phyloP scores from a whole-genome alignment of 176 grass and related monocot genomes.

The Thinopyrum elongatum region DNA sequence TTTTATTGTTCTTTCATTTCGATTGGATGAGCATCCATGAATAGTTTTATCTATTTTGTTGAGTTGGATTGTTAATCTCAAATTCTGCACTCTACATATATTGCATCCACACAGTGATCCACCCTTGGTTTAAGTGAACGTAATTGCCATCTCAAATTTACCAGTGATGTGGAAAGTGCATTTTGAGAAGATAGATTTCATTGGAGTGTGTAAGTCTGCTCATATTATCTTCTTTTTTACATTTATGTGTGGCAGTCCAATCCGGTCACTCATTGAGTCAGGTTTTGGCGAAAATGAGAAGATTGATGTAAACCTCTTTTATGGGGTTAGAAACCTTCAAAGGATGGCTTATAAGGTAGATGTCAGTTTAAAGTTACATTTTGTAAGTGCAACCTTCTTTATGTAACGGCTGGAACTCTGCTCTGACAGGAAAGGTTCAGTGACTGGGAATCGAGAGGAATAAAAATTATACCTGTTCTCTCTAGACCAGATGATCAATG shows the following conservation, averaged over 20 bases:
- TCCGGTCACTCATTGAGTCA: constrained; percentile 75
- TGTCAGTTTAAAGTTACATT: not conserved
- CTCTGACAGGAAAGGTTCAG: constrained; percentile 58
- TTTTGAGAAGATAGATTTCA: not conserved
- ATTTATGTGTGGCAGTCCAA: constrained; percentile 45
- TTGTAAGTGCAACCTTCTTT: not conserved
- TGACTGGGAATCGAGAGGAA: constrained; percentile 72
- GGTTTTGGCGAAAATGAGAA: constrained; percentile 50
- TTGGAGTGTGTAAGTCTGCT: constrained; percentile 4
- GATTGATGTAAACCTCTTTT: constrained; percentile 64
- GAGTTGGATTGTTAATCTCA: not conserved
- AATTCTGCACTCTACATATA: not conserved
- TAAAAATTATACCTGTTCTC: constrained; percentile 76
- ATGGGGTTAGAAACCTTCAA: constrained; percentile 82
- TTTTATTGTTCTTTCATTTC: not conserved
- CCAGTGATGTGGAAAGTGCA: not conserved
- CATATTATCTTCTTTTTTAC: not conserved
- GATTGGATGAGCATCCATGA: not conserved
- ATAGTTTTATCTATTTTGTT: not conserved
- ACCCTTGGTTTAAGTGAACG: not conserved
- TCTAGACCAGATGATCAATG: constrained; percentile 70
- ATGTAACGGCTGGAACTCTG: not conserved
- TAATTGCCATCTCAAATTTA: not conserved
- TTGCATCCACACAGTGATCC: not conserved
- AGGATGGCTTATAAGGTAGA: constrained; percentile 86